phyloP scores from a whole-genome alignment of 108 stramenopile species.

The Aureococcus anophagefferens region DNA sequence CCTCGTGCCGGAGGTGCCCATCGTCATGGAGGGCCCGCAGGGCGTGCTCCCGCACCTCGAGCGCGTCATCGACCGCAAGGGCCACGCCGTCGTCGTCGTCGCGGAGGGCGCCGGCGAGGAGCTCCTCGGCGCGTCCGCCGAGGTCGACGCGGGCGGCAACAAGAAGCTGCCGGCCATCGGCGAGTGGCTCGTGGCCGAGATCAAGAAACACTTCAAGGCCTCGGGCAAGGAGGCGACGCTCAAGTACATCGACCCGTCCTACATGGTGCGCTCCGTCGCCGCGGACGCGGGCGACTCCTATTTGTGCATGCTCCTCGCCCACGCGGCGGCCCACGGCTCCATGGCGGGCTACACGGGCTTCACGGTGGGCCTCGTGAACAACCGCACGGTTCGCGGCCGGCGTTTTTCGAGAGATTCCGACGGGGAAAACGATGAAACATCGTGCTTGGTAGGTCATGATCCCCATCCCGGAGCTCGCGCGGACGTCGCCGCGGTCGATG shows the following conservation, averaged over 20 bases:
- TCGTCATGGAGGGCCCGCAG: conserved; percentile 72
- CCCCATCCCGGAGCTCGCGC: conserved; percentile 83
- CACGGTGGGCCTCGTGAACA: conserved; percentile 86
- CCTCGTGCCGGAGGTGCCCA: conserved; percentile 87
- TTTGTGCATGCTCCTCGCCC: conserved; percentile 91
- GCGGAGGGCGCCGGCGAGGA: conserved; percentile 98
- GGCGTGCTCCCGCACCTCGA: conserved; percentile 84
- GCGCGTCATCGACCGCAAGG: conserved; percentile 70
- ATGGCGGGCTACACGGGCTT: conserved; percentile 98
- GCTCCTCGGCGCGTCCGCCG: conserved; percentile 67
- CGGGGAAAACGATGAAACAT: too few relatives aligned
- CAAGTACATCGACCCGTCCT: conserved; percentile 91
- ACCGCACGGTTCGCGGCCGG: too few relatives aligned
- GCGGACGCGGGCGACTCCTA: conserved; percentile 87
- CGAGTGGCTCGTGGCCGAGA: conserved; percentile 69
- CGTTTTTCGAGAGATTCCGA: too few relatives aligned
- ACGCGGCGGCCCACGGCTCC: conserved; percentile 95
- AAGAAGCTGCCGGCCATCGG: conserved; percentile 84
- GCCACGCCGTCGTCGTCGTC: conserved; percentile 93
- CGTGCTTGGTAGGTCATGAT: too few relatives aligned
- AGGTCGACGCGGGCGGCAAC: conserved; percentile 89
- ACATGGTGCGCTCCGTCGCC: conserved; percentile 90
- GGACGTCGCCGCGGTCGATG: conserved; percentile 83
- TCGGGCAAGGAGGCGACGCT: conserved; percentile 30
- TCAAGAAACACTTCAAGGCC: conserved; percentile 60